A percentile compares a stretch with the other conserved stretches of the same genome.
Conservation (phyloP, 441 rosid species). For the Gossypium trilobum region DNA sequence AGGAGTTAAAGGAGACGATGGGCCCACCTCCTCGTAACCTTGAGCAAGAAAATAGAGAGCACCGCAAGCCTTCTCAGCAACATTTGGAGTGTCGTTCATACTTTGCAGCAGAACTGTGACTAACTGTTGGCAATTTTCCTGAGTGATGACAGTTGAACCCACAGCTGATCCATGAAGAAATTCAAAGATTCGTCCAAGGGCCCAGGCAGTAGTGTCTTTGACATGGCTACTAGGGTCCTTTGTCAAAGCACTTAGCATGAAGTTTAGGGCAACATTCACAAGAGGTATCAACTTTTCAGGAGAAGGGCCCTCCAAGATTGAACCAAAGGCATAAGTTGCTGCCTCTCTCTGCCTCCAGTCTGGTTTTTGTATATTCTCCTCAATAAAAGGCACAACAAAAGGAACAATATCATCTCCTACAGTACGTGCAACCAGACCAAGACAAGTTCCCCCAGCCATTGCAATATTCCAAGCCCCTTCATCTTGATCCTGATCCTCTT, state of each 20-base stretch:
- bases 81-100: slow-evolving; percentile 60
- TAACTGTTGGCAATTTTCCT: slow-evolving; percentile 58
- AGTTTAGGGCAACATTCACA: slow-evolving; percentile 52
- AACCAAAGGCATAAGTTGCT: slow-evolving; percentile 60
- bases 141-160: slow-evolving; percentile 47
- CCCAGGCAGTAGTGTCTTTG: slow-evolving; percentile 52
- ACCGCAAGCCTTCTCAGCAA: slow-evolving; percentile 48
- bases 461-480: slow-evolving; percentile 73
- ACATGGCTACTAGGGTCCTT: slow-evolving; percentile 41
- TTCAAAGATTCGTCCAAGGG: slow-evolving; percentile 68
- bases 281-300: slow-evolving; percentile 49
- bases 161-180: slow-evolving; percentile 56
- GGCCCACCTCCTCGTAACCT: slow-evolving; percentile 53
- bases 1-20: slow-evolving; percentile 43
- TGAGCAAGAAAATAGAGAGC: slow-evolving; percentile 49
- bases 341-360: slow-evolving; percentile 71
- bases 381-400: slow-evolving; percentile 66
- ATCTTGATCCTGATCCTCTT: slow-evolving; percentile 72
- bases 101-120: slow-evolving; percentile 55
- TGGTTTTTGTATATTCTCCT: slow-evolving; percentile 57
- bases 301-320: slow-evolving; percentile 70
- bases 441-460: slow-evolving; percentile 55
- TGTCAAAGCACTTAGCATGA: slow-evolving; percentile 50
- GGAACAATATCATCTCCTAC: slow-evolving; percentile 71
- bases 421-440: slow-evolving; percentile 64